Evolutionary conservation across 2,329 filamentous ascomycete genomes (phyloP).

Genomic region (Ascochyta clinopodiicola): DNA sequence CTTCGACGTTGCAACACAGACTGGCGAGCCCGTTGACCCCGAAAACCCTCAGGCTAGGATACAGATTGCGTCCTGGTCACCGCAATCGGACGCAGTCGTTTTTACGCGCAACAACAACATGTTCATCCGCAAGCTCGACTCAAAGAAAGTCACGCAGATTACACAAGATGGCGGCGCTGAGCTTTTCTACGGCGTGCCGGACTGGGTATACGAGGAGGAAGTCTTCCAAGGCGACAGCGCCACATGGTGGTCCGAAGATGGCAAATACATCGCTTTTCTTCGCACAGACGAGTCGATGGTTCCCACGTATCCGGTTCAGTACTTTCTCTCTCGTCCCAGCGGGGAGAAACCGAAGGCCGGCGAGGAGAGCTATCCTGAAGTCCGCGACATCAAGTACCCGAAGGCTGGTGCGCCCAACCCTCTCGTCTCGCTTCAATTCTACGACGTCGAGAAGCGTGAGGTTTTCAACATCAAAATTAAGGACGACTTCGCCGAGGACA

Average conservation of each 20-base stretch:
- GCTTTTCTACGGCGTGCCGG: conserved; percentile 93
- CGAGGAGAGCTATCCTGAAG: conserved; percentile 88
- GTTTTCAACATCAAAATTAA: conserved; percentile 80
- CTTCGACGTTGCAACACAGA: conserved; percentile 84
- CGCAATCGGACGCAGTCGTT: conserved; percentile 82
- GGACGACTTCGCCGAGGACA: conserved; percentile 77
- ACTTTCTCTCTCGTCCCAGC: conserved; percentile 87
- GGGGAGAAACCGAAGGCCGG: conserved; percentile 71
- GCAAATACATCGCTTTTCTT: conserved; percentile 87
- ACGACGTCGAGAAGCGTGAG: conserved; percentile 78
- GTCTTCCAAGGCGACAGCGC: conserved; percentile 80
- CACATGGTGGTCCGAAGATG: conserved; percentile 95
- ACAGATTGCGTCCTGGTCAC: conserved; percentile 90
- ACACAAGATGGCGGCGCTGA: conserved; percentile 86
- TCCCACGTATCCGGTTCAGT: conserved; percentile 90
- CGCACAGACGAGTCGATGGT: conserved; percentile 93
- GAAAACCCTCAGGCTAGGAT: conserved; percentile 68
- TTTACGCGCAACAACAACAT: conserved; percentile 92
- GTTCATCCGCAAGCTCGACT: conserved; percentile 73
- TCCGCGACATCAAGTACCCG: conserved; percentile 93
- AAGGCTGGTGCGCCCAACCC: conserved; percentile 96
- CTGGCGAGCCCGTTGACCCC: conserved; percentile 77
- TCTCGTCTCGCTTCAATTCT: conserved; percentile 85
- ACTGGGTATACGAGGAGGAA: conserved; percentile 96
- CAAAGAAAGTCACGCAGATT: conserved; percentile 70